phyloP scores from a whole-genome alignment of 805 yeast species.

The Pichia paraexigua region DNA sequence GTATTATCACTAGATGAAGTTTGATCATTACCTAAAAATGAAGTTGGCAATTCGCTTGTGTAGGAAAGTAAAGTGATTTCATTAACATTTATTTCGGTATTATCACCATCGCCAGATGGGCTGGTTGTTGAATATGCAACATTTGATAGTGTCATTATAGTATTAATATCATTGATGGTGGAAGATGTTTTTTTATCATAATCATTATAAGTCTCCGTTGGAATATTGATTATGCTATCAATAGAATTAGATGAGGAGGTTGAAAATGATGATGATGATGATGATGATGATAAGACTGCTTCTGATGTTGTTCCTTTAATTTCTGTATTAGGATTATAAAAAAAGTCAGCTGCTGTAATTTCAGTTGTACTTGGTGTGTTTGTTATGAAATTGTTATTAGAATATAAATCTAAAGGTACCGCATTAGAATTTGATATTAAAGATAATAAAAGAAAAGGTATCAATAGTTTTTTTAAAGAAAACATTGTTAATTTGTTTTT shows the following conservation, averaged over 20 bases:
- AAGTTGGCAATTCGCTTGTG: neutral
- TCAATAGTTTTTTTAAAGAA: neutral
- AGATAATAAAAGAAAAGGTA: neutral
- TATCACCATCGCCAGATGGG: neutral
- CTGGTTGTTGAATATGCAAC: neutral
- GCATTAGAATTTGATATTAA: neutral
- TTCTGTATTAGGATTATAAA: no score
- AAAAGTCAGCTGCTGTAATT: neutral
- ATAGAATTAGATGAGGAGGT: neutral
- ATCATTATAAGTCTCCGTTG: no score
- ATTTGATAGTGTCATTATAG: neutral
- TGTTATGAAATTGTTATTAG: neutral
- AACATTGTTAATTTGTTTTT: no score
- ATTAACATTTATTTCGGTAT: neutral
- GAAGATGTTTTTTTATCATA: neutral
- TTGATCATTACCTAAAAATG: neutral
- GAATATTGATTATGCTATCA: no score
- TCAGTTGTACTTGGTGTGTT: neutral
- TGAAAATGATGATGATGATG: neutral
- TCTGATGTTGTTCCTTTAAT: neutral
- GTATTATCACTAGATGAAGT: neutral
- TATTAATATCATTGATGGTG: neutral
- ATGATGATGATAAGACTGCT: neutral
- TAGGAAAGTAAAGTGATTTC: no score
- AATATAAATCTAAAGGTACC: neutral